Evolutionary conservation across 1,284 basidiomycete species (phyloP).

Genomic region (Phaffia rhodozyma): DNA sequence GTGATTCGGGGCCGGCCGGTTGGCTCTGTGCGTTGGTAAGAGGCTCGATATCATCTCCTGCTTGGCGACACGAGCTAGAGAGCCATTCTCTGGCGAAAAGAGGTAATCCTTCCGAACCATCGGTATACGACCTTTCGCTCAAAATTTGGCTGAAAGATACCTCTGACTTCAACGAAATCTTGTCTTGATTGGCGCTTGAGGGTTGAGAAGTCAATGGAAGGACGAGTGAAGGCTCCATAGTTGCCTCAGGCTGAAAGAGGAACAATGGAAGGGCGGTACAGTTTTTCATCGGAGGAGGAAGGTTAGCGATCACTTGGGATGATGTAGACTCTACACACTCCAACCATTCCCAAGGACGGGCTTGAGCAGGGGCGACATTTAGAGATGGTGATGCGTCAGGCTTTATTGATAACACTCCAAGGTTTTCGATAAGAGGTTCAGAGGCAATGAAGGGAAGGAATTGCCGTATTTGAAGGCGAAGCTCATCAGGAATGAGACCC

Average conservation of each 20-base stretch:
- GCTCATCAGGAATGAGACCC: slow-evolving; percentile 1
- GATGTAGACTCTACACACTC: slow-evolving; percentile 2
- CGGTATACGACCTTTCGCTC: no score
- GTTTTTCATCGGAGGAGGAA: slow-evolving; percentile 3
- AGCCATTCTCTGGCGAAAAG: no score
- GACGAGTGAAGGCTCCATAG: not conserved
- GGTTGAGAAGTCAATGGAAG: no score
- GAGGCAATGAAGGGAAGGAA: slow-evolving; percentile 1
- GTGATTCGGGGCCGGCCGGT: no score
- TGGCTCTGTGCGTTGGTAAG: no score
- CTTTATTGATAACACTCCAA: not conserved
- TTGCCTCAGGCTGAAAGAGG: slow-evolving; percentile 12
- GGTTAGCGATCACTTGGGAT: slow-evolving; percentile 3
- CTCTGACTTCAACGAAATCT: no score
- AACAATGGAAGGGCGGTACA: not conserved
- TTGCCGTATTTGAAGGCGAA: not conserved
- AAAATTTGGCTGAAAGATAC: no score
- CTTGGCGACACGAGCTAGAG: no score
- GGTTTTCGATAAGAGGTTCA: not conserved
- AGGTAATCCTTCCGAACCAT: no score
- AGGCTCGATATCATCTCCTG: no score
- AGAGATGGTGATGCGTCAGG: not conserved
- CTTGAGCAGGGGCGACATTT: not conserved
- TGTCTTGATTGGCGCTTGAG: no score
- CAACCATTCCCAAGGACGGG: slow-evolving; percentile 15